Evolutionary conservation across 2,329 filamentous ascomycete genomes (phyloP).

Genomic region (Penicillium thymicola): DNA sequence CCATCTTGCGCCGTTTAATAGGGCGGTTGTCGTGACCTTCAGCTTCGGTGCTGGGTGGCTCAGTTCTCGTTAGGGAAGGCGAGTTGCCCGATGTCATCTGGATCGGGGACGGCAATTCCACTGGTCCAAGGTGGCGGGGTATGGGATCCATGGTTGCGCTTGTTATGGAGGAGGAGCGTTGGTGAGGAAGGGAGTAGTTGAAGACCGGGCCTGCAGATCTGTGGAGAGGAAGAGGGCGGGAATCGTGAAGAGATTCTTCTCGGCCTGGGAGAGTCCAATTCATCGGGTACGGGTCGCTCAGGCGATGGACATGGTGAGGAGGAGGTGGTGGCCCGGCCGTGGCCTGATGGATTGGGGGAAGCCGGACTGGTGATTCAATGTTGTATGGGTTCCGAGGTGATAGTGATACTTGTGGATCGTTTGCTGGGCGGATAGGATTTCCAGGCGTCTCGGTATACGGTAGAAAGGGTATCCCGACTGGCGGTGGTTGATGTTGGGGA

Average conservation of each 20-base stretch:
- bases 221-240: constrained; percentile 21
- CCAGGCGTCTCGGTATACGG: constrained; percentile 28
- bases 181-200: constrained; percentile 26
- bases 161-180: constrained; percentile 22
- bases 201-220: constrained; percentile 29
- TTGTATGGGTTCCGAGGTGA: constrained; percentile 29
- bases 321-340: constrained; percentile 20
- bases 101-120: constrained; percentile 19
- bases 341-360: constrained; percentile 39
- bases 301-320: constrained; percentile 28
- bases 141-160: constrained; percentile 20
- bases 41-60: constrained; percentile 16
- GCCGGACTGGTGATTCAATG: constrained; percentile 33
- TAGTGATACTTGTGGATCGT: constrained; percentile 23
- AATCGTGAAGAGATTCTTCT: constrained; percentile 24
- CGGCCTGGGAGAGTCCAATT: constrained; percentile 24
- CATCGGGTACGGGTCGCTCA: constrained; percentile 35
- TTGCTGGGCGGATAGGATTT: constrained; percentile 25
- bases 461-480: constrained; percentile 24
- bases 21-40: constrained; percentile 27
- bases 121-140: constrained; percentile 22
- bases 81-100: constrained; percentile 15
- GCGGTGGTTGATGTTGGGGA: constrained; percentile 31
- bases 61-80: constrained; percentile 14
- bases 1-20: constrained; percentile 39